These are phyloP conservation scores for Rhynchosporium secalis DNA, from an alignment of 2,329 filamentous ascomycete species.

Conservation along the genomic window DNA sequence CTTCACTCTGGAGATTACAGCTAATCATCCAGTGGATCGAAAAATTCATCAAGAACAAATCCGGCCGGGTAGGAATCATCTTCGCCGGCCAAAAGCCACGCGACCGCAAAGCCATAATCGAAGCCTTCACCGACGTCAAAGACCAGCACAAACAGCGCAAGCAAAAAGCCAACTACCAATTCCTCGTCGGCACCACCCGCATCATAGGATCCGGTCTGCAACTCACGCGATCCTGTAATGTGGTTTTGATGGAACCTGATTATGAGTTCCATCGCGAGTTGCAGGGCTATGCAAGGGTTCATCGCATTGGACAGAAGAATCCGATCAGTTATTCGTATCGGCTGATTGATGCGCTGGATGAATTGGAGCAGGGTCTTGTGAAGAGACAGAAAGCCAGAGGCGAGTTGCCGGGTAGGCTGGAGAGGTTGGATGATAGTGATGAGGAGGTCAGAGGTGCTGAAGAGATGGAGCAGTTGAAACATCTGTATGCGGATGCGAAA, in stretches of 20 bases:
- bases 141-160: conserved; percentile 9
- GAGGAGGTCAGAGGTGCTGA: neutral
- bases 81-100: conserved; percentile 9
- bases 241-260: conserved; percentile 29
- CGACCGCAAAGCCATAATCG: conserved; percentile 13
- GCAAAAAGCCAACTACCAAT: conserved; percentile 21
- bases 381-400: conserved; percentile 18
- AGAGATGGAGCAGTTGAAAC: neutral
- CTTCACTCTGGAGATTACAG: too few species aligned
- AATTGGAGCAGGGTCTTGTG: conserved; percentile 20
- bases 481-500: neutral
- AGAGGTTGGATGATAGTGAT: neutral
- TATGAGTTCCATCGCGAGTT: conserved; percentile 23
- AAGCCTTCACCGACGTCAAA: conserved; percentile 22
- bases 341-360: conserved; percentile 19
- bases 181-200: conserved; percentile 24
- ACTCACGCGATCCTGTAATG: conserved; percentile 22
- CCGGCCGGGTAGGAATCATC: conserved; percentile 18
- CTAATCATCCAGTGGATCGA: conserved; percentile 21
- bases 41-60: conserved; percentile 15
- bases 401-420: conserved; percentile 12
- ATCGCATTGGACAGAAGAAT: conserved; percentile 29
- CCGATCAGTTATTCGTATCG: conserved; percentile 17
- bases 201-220: conserved; percentile 27
- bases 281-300: conserved; percentile 23